Percentiles rank a stretch among this genome's conserved stretches.
phyloP scores from a whole-genome alignment of 164 flowering plant genomes.

The Platanus orientalis region DNA sequence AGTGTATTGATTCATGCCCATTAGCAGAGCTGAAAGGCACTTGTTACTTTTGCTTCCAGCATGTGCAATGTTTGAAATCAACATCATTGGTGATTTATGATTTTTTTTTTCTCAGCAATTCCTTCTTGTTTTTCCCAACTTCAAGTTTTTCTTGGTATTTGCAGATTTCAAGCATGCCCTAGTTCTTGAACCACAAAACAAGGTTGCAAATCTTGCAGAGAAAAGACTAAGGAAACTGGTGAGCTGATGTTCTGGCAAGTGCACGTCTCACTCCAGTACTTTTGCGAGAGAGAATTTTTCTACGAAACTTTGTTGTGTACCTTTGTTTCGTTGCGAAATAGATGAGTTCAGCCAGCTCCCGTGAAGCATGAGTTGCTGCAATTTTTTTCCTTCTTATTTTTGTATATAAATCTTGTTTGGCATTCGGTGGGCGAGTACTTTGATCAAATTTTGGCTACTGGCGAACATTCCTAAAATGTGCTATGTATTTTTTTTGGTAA shows the following conservation, averaged over 20 bases:
- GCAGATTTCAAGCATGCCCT: conserved; percentile 96
- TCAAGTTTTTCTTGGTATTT: background rate
- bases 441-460: too few relatives aligned
- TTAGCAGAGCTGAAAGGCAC: too few relatives aligned
- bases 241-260: conserved; percentile 26
- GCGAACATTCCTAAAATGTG: too few relatives aligned
- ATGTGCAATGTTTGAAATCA: too few relatives aligned
- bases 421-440: background rate
- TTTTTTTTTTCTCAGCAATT: too few relatives aligned
- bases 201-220: conserved; percentile 65
- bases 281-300: too few relatives aligned
- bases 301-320: background rate
- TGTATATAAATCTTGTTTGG: background rate
- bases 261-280: background rate
- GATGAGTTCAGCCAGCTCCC: background rate
- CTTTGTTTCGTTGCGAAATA: background rate
- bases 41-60: too few relatives aligned
- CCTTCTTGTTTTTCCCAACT: background rate
- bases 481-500: too few relatives aligned
- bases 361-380: background rate
- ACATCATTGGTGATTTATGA: too few relatives aligned
- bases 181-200: conserved; percentile 92
- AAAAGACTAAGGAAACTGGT: conserved; percentile 62
- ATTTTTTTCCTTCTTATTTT: background rate
- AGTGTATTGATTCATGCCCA: too few relatives aligned